Evolutionary conservation across 306 rosid species (phyloP), one percentile per base, ranked within the genome.

Genomic region (Ziziphus jujuba): DNA sequence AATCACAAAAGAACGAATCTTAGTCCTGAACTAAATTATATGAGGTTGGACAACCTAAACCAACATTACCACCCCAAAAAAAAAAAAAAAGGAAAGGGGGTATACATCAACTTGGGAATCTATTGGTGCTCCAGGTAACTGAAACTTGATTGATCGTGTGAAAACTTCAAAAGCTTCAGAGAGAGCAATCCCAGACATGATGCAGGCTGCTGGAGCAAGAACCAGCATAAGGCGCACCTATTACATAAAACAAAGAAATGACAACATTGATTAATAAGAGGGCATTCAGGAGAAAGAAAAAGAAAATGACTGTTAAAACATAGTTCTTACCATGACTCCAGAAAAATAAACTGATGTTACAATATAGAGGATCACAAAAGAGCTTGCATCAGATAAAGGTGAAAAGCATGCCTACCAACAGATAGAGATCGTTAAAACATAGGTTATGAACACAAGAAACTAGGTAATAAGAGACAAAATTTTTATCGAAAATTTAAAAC

Each of bases 151-250:
- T 75, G 99, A 95, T 59, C 88, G 77, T 38, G 99, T 88, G 72
- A 95, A 87, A 78, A 90, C 92, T 65, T 95, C 96, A 80, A 95
- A 95, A 79, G 99, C 90, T 73, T 87, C 92, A 66, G 99, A 95
- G 61, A 95, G 97, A 58, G 99, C 99, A 83, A 95, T 88, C 72
- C 99, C 99, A 52, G 99, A 95, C 85, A 87, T 24, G 75, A 95
- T 95, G 80, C 99, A 95, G 50, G 99, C 99, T 36, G 99, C 97
- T 61, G 99, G 99, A 62, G 99, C 99, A 84, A 95, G 79, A 56
- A 95, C 99, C 33, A 95, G 95, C 99, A 95, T 95, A 69, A 95
- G 85, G 54, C 99, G 96, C 73, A 95, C 99, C 99, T 95, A 84
- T 79, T 19, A 61, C 33, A 81, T 78, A 51, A 61, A 45, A 59